Conservation (phyloP, 495 filamentous ascomycete species). For the Neurospora sp. region DNA sequence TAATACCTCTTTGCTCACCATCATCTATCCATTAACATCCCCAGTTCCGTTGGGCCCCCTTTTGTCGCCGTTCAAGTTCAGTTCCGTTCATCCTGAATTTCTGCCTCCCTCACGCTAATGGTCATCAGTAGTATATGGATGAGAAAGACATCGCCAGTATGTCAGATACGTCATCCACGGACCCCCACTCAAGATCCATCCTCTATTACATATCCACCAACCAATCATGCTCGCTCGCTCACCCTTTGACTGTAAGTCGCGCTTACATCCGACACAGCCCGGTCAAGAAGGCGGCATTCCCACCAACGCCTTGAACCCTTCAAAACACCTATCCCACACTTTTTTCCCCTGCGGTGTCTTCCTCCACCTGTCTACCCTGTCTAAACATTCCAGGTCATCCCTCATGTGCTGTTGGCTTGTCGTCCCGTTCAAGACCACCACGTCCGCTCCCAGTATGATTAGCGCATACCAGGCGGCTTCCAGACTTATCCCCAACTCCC, state of each 20-base stretch:
- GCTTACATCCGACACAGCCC: background rate
- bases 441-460: slow-evolving; percentile 46
- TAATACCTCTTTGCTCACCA: background rate
- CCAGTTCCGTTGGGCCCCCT: background rate
- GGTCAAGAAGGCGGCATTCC: slow-evolving; percentile 3
- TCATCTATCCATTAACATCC: background rate
- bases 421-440: slow-evolving; percentile 61
- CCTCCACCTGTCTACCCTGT: slow-evolving; percentile 38
- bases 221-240: background rate
- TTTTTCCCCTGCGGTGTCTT: slow-evolving; percentile 27
- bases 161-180: background rate
- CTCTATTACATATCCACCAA: background rate
- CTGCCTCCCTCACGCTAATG: background rate
- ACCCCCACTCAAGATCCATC: background rate
- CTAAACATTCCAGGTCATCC: slow-evolving; percentile 49
- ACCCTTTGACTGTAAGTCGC: background rate
- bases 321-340: slow-evolving; percentile 36
- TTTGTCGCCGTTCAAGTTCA: background rate
- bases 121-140: background rate
- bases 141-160: background rate
- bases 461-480: slow-evolving; percentile 57
- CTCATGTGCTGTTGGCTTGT: slow-evolving; percentile 52
- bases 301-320: slow-evolving; percentile 30
- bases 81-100: background rate
- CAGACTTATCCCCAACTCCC: slow-evolving; percentile 27